Percentiles rank a stretch among this genome's conserved stretches.
phyloP scores from a whole-genome alignment of 352 stramenopile species.

The Globisporangium abappressorium region DNA sequence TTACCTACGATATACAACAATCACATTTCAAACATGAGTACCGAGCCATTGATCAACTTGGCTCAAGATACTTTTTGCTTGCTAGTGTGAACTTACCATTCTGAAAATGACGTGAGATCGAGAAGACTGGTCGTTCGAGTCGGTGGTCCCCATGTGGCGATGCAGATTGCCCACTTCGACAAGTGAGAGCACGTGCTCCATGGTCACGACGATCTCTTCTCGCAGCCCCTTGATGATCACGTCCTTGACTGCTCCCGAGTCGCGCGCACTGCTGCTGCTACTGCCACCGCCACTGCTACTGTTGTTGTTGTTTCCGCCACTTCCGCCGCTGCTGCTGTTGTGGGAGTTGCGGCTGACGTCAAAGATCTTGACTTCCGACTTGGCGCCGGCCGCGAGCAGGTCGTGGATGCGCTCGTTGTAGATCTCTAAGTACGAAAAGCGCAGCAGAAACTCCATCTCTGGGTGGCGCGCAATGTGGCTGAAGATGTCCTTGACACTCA shows the following conservation, averaged over 20 bases:
- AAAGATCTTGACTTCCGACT: conserved; percentile 74
- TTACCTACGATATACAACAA: conserved; percentile 42
- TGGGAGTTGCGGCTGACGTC: conserved; percentile 51
- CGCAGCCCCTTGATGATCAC: conserved; percentile 85
- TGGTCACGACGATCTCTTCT: conserved; percentile 75
- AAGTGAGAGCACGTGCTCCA: conserved; percentile 83
- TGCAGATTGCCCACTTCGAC: conserved; percentile 79
- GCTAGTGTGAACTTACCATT: conserved; percentile 31
- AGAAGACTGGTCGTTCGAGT: conserved; percentile 78
- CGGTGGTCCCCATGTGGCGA: conserved; percentile 70
- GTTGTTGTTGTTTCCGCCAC: background rate
- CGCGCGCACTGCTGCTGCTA: conserved; percentile 18
- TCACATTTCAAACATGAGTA: conserved; percentile 39
- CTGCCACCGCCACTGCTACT: background rate
- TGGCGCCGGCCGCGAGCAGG: conserved; percentile 77
- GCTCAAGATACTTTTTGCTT: background rate
- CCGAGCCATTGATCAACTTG: conserved; percentile 14
- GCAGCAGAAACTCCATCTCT: conserved; percentile 63
- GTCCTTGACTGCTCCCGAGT: conserved; percentile 53
- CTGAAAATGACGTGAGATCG: conserved; percentile 76
- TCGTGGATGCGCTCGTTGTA: conserved; percentile 99
- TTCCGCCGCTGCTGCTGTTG: conserved; percentile 11
- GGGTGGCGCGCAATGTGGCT: conserved; percentile 58
- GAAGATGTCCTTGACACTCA: conserved; percentile 89
- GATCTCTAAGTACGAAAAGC: conserved; percentile 96